phyloP scores from a whole-genome alignment of 2,329 filamentous ascomycete species.

The Chaetomium sp. region DNA sequence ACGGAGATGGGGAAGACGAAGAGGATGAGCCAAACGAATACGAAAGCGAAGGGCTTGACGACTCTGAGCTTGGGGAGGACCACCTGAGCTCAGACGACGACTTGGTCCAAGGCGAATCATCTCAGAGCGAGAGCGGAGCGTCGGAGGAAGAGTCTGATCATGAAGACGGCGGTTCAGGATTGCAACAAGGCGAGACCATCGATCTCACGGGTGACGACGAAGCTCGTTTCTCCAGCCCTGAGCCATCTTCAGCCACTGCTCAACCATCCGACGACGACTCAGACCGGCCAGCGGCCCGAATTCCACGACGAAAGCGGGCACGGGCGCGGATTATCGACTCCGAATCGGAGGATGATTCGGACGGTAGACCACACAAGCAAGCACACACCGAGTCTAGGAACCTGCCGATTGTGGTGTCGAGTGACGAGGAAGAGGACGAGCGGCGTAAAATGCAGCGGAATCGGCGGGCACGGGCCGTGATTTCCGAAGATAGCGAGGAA shows the following conservation, averaged over 20 bases:
- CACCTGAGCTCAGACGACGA: conserved; percentile 8
- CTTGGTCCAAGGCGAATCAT: no score
- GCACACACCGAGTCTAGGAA: background rate
- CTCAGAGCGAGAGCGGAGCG: no score
- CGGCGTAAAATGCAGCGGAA: background rate
- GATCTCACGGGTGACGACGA: background rate
- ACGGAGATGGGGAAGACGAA: background rate
- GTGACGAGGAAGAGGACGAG: conserved; percentile 10
- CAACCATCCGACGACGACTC: conserved; percentile 8
- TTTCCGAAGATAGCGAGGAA: background rate
- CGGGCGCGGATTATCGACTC: conserved; percentile 11
- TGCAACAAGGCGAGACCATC: background rate
- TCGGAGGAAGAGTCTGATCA: background rate
- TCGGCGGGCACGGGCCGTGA: background rate
- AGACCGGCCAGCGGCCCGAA: background rate
- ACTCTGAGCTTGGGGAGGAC: conserved; percentile 14
- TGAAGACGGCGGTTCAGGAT: background rate
- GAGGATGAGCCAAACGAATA: conserved; percentile 15
- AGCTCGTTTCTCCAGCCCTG: conserved; percentile 15
- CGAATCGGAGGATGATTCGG: conserved; percentile 14
- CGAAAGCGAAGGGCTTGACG: conserved; percentile 20
- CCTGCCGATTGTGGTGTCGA: conserved; percentile 1
- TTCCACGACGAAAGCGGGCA: conserved; percentile 6
- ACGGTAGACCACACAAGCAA: conserved; percentile 7
- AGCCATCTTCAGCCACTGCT: conserved; percentile 10